phyloP scores from a whole-genome alignment of 2,329 filamentous ascomycete genomes.

The Cryphonectria japonica region DNA sequence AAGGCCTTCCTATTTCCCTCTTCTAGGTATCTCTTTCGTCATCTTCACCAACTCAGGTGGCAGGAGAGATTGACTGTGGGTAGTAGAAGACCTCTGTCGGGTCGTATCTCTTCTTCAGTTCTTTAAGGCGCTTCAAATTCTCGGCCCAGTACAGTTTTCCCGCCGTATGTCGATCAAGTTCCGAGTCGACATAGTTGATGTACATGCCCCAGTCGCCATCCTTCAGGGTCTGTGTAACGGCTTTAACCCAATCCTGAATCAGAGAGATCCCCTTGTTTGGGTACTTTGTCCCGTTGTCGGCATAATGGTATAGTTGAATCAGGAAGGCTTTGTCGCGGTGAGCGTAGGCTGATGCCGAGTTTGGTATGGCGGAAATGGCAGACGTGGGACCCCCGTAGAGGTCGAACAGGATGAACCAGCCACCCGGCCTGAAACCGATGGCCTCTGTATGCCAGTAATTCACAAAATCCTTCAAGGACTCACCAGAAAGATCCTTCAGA shows the following conservation, averaged over 20 bases:
- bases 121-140: slow-evolving; percentile 39
- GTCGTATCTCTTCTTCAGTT: slow-evolving; percentile 43
- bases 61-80: slow-evolving; percentile 42
- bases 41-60: slow-evolving; percentile 7
- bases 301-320: slow-evolving; percentile 52
- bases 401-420: slow-evolving; percentile 49
- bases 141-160: slow-evolving; percentile 43
- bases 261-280: slow-evolving; percentile 41
- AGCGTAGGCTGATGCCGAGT: slow-evolving; percentile 43
- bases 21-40: neutral
- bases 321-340: slow-evolving; percentile 54
- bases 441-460: slow-evolving; percentile 40
- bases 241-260: slow-evolving; percentile 41
- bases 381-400: slow-evolving; percentile 47
- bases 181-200: slow-evolving; percentile 47
- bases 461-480: slow-evolving; percentile 42
- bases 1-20: neutral
- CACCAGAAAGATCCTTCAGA: slow-evolving; percentile 42
- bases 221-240: slow-evolving; percentile 37
- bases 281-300: slow-evolving; percentile 36
- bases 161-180: slow-evolving; percentile 40
- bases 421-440: slow-evolving; percentile 38
- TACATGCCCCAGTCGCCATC: slow-evolving; percentile 44
- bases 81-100: slow-evolving; percentile 46
- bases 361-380: slow-evolving; percentile 38